Percentiles rank a stretch among this genome's conserved stretches.
These are phyloP conservation scores for Phialemonium atrogriseum DNA, from an alignment of 2,329 filamentous ascomycete species.

Conservation along the genomic window DNA sequence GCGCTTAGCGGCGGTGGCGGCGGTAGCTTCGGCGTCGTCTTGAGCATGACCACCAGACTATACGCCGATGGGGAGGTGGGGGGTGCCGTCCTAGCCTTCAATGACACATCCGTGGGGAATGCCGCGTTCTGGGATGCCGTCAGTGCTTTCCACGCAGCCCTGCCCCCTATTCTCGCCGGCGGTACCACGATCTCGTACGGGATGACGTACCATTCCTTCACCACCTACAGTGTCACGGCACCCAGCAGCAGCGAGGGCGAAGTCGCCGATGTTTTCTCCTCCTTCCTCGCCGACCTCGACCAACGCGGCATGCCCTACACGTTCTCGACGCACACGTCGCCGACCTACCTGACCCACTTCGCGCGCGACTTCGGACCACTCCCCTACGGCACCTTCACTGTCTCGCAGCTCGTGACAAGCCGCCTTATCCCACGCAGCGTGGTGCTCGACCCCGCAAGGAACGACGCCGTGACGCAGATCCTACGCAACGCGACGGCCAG, in stretches of 20 bases:
- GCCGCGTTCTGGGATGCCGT: background rate
- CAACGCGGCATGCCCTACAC: background rate
- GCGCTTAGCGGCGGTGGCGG: constrained; percentile 52
- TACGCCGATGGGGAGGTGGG: constrained; percentile 33
- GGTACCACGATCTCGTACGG: background rate
- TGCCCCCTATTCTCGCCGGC: background rate
- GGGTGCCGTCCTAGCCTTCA: constrained; percentile 20
- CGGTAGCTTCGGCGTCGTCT: constrained; percentile 49
- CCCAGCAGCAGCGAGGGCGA: background rate
- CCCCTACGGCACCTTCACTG: background rate
- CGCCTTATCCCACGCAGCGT: background rate
- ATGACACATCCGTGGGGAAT: background rate
- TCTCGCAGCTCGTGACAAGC: background rate
- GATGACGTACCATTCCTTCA: background rate
- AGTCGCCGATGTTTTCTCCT: background rate
- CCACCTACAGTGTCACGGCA: background rate
- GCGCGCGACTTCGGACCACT: background rate
- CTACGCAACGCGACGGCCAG: background rate
- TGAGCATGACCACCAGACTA: constrained; percentile 44
- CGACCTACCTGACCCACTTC: background rate
- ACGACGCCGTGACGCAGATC: background rate
- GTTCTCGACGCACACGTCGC: background rate
- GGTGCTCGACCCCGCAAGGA: background rate
- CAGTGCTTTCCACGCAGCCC: background rate
- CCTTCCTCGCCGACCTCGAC: background rate